These are phyloP conservation scores for Thinopyrum elongatum DNA, from an alignment of 176 grass and related monocot species.

Conservation along the genomic window DNA sequence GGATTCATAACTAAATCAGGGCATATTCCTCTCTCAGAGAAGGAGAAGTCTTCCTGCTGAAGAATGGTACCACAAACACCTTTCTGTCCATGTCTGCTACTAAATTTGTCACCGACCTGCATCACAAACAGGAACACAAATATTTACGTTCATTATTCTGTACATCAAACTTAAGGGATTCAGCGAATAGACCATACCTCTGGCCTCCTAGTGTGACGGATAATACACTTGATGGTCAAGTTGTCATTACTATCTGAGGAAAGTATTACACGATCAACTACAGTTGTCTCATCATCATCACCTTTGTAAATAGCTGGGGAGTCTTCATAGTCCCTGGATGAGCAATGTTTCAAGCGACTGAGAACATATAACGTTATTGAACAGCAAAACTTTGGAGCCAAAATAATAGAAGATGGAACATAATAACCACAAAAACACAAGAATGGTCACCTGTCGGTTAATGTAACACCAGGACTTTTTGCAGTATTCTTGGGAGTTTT, in stretches of 20 bases:
- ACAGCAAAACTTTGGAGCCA: background rate
- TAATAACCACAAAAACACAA: conserved; percentile 12
- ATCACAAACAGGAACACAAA: background rate
- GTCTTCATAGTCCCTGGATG: conserved; percentile 51
- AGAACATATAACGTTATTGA: background rate
- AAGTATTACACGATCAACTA: conserved; percentile 78
- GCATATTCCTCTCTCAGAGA: conserved; percentile 79
- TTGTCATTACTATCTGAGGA: conserved; percentile 74
- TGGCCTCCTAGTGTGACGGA: background rate
- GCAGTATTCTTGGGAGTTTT: conserved; percentile 27
- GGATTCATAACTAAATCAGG: conserved; percentile 99
- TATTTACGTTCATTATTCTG: background rate
- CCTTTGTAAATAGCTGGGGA: conserved; percentile 62
- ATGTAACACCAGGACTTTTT: background rate
- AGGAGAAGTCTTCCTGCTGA: conserved; percentile 93
- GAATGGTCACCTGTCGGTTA: conserved; percentile 42
- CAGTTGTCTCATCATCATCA: conserved; percentile 78
- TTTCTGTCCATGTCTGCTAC: conserved; percentile 94
- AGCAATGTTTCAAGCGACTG: background rate
- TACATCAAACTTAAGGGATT: background rate
- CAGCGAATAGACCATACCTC: background rate
- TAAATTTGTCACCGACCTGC: conserved; percentile 92
- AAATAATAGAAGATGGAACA: background rate
- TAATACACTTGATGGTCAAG: conserved; percentile 39
- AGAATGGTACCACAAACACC: conserved; percentile 93